Conservation (phyloP, 2,329 filamentous ascomycete species). For the Corynespora cassiicola region DNA sequence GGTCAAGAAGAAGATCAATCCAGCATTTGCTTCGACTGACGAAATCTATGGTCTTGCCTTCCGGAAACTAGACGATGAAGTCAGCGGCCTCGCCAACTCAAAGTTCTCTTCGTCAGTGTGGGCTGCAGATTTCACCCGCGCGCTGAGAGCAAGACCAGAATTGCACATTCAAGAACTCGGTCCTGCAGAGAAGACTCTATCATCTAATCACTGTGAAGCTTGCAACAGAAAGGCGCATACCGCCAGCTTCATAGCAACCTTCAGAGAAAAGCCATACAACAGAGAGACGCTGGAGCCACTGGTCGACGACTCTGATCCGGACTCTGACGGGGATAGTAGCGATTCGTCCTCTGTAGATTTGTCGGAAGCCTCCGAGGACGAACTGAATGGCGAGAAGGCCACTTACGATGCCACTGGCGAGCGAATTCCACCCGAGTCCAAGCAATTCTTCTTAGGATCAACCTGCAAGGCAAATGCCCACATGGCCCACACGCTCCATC, state of each 20-base stretch:
- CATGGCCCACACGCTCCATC: conserved; percentile 73
- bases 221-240: conserved; percentile 75
- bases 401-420: conserved; percentile 33
- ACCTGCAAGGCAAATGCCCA: conserved; percentile 69
- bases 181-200: conserved; percentile 13
- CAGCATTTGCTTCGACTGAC: conserved; percentile 68
- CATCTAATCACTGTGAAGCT: conserved; percentile 64
- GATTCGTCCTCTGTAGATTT: conserved; percentile 29
- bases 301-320: conserved; percentile 41
- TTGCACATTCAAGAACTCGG: conserved; percentile 48
- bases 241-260: conserved; percentile 68
- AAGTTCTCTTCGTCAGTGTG: conserved; percentile 77
- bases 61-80: conserved; percentile 74
- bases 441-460: conserved; percentile 36
- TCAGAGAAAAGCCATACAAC: conserved; percentile 72
- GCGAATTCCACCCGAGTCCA: conserved; percentile 32
- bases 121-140: conserved; percentile 69
- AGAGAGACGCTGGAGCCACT: conserved; percentile 71
- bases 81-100: conserved; percentile 70
- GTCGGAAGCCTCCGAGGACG: conserved; percentile 20
- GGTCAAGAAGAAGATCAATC: conserved; percentile 79
- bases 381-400: conserved; percentile 29
- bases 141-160: conserved; percentile 70
- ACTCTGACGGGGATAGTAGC: conserved; percentile 24
- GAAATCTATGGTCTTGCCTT: conserved; percentile 73